Base-by-base conservation (phyloP, 495 filamentous ascomycete genomes). In the Chaetomidium leptoderma region DNA sequence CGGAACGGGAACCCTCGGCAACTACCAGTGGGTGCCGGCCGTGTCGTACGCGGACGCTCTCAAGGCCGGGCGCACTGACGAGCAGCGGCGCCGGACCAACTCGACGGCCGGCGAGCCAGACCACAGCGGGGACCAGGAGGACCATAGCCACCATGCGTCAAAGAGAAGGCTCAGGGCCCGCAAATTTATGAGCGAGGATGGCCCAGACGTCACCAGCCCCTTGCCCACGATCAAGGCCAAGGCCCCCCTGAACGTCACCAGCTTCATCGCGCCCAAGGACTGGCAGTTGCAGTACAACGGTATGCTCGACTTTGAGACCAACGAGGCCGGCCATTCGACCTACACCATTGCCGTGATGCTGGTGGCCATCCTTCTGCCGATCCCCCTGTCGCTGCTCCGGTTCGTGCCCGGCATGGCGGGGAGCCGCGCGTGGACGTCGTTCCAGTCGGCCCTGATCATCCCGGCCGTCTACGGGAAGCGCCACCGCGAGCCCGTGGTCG, bases 401-500 rank as follows among this genome's bases (percentile, higher is more conserved):
- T 59, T 58, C 55, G 24, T 63, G 0, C 50, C 60, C 37, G 44
- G 37, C 24, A 9, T 58, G 36, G 50, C 36, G 27, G 17, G 6
- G 1, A 57, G 42, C 42, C 21, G 26, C 4, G 14, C 30, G 3
- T 61, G 48, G 49, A 32, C 17, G 17, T 11, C 21, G 6, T 21
- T 63, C 9, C 55, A 63, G n/a, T 59, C 55, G 6, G 39, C 60
- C 37, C 21, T 72, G 35, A 46, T 72, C 35, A 43, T 60, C 55
- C 70, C 70, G 0, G 36, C 63, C 30, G 16, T 61, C 14, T 62
- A 62, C 21, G 70, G 70, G n/a, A 63, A 45, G 16, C 54, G 52
- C 10, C 65, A 70, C 30, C 55, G 53, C n/a, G 40, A 49, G 16
- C 58, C 65, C 2, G 26, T 63, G 9, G 29, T 29, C 35, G 23